Evolutionary conservation across 1,139 yeast species (phyloP).

Genomic region (Sugiyamaella castrensis): DNA sequence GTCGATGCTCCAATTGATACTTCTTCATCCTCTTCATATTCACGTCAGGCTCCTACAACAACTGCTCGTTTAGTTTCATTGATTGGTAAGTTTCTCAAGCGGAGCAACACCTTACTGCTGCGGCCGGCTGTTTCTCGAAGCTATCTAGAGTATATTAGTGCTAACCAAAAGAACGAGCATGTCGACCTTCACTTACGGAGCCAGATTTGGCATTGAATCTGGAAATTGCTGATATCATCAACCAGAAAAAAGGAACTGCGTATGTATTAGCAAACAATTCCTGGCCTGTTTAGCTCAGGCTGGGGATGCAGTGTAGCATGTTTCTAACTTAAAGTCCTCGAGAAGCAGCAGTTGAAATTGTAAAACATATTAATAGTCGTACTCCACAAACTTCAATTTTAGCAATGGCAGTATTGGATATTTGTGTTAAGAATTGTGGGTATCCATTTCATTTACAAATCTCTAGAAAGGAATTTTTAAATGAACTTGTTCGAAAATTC

Average conservation of each 20-base stretch:
- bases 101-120: background rate
- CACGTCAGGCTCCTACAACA: slow-evolving; percentile 22
- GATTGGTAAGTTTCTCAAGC: slow-evolving; percentile 30
- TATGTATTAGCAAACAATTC: slow-evolving; percentile 19
- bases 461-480: slow-evolving; percentile 89
- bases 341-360: slow-evolving; percentile 91
- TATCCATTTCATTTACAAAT: slow-evolving; percentile 95
- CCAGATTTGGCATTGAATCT: slow-evolving; percentile 86
- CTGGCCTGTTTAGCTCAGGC: background rate
- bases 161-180: slow-evolving; percentile 67
- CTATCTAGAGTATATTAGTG: background rate
- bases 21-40: slow-evolving; percentile 17
- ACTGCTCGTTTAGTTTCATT: slow-evolving; percentile 25
- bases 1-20: slow-evolving; percentile 31
- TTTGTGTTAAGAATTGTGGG: slow-evolving; percentile 94
- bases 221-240: slow-evolving; percentile 90
- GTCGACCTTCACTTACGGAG: slow-evolving; percentile 77
- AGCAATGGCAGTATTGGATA: slow-evolving; percentile 65
- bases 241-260: slow-evolving; percentile 84
- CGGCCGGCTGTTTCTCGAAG: background rate
- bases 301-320: too few species aligned
- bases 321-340: slow-evolving; percentile 50
- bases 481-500: slow-evolving; percentile 86
- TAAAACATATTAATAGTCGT: slow-evolving; percentile 73
- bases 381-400: slow-evolving; percentile 74